Evolutionary conservation across 2,329 filamentous ascomycete species (phyloP).

Genomic region (Fusarium sp.): DNA sequence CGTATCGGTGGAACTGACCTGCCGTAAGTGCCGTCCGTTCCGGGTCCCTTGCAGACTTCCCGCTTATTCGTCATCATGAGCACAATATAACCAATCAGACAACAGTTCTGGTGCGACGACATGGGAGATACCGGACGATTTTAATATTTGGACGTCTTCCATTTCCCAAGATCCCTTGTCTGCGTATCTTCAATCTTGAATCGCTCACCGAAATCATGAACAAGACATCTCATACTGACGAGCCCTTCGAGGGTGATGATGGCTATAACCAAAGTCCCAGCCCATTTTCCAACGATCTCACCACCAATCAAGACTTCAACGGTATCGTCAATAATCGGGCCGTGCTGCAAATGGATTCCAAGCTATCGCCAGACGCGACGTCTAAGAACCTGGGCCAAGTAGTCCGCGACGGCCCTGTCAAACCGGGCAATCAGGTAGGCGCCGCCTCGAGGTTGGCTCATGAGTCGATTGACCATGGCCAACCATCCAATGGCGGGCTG

Average conservation of each 20-base stretch:
- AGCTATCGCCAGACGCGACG: not conserved
- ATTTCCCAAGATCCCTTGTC: not conserved
- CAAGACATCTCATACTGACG: constrained; percentile 32
- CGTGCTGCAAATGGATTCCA: not conserved
- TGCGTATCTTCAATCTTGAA: not conserved
- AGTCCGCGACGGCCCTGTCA: not conserved
- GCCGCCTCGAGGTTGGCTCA: constrained; percentile 7
- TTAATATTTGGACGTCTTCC: not conserved
- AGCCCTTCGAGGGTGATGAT: constrained; percentile 26
- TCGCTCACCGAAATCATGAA: constrained; percentile 14
- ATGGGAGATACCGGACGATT: not conserved
- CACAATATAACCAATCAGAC: not conserved
- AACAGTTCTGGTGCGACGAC: not conserved
- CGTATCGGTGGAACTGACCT: not conserved
- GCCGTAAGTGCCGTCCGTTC: not conserved
- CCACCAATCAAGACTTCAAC: constrained; percentile 32
- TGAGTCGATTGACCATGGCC: constrained; percentile 55
- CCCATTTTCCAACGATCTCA: constrained; percentile 22
- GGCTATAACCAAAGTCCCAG: constrained; percentile 34
- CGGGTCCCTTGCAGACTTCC: not conserved
- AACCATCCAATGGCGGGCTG: constrained; percentile 46
- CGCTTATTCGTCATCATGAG: not conserved
- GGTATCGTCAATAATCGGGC: not conserved
- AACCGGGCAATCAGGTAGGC: no score
- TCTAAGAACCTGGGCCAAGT: not conserved